Evolutionary conservation across 768 basidiomycete species (phyloP).

Genomic region (Serpula lacrymans): DNA sequence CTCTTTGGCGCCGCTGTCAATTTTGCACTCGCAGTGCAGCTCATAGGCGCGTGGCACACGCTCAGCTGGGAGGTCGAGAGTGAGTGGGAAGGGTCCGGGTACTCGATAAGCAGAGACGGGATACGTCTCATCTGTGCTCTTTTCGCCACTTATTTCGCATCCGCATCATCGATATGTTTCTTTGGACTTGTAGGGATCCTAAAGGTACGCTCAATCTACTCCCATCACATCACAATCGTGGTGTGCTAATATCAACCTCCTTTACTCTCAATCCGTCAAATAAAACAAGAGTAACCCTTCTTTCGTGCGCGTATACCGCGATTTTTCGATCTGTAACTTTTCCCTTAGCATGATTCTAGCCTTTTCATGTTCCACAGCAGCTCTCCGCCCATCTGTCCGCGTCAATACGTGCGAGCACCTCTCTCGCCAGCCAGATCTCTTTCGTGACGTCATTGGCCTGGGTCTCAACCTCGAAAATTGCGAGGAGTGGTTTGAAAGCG

Average conservation of each 20-base stretch:
- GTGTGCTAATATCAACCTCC: no score
- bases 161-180: conserved; percentile 59
- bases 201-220: conserved; percentile 44
- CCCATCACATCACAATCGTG: not conserved
- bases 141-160: conserved; percentile 61
- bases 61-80: conserved; percentile 45
- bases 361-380: conserved; percentile 51
- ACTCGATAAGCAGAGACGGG: conserved; percentile 38
- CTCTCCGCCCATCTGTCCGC: conserved; percentile 53
- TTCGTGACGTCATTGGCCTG: conserved; percentile 65
- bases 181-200: conserved; percentile 68
- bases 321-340: conserved; percentile 79
- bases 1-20: conserved; percentile 39
- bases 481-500: conserved; percentile 73
- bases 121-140: conserved; percentile 57
- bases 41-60: conserved; percentile 41
- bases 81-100: conserved; percentile 46
- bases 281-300: conserved; percentile 62
- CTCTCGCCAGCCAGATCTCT: conserved; percentile 70
- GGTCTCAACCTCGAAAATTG: conserved; percentile 79
- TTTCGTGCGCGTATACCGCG: conserved; percentile 76
- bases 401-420: conserved; percentile 70
- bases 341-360: conserved; percentile 63
- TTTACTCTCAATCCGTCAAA: not conserved
- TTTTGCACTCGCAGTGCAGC: conserved; percentile 34